Percentiles rank a stretch among this genome's conserved stretches.
phyloP scores from a whole-genome alignment of 2,329 filamentous ascomycete genomes.

The Talaromyces sp. region DNA sequence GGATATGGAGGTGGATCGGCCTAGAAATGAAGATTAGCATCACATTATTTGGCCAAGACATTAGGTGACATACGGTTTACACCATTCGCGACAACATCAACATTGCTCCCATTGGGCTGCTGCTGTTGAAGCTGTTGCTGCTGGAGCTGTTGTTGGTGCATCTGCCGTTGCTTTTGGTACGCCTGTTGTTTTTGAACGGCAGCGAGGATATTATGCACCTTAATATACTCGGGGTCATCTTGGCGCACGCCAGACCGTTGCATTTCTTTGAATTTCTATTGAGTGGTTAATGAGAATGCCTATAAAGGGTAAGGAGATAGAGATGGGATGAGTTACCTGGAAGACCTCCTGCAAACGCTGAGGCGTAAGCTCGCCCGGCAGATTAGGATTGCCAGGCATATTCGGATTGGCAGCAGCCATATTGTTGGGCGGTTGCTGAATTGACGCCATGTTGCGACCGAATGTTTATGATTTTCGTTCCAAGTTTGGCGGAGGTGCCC shows the following conservation, averaged over 20 bases:
- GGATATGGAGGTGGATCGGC: conserved; percentile 37
- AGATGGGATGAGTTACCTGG: conserved; percentile 38
- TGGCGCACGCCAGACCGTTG: conserved; percentile 77
- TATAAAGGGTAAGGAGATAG: background rate
- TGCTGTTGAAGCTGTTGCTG: conserved; percentile 43
- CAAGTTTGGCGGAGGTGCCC: conserved; percentile 18
- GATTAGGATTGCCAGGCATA: conserved; percentile 62
- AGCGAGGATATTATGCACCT: conserved; percentile 71
- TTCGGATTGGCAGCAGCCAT: conserved; percentile 56
- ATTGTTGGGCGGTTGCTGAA: conserved; percentile 55
- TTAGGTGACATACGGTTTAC: conserved; percentile 38
- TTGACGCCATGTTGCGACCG: conserved; percentile 66
- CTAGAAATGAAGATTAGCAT: conserved; percentile 24
- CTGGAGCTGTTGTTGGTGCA: conserved; percentile 51
- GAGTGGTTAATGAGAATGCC: background rate
- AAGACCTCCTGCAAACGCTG: conserved; percentile 75
- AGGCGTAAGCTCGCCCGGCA: conserved; percentile 68
- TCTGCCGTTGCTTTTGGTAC: conserved; percentile 57
- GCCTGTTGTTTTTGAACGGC: conserved; percentile 65
- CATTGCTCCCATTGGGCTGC: conserved; percentile 36
- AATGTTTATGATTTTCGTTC: conserved; percentile 7
- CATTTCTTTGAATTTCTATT: conserved; percentile 84
- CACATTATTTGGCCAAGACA: background rate
- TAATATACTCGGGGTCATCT: conserved; percentile 83
- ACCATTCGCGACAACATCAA: conserved; percentile 38